Percentiles rank a stretch among this genome's conserved stretches.
These are phyloP conservation scores for Lepiota venenata DNA, from an alignment of 768 basidiomycete species.

Conservation along the genomic window DNA sequence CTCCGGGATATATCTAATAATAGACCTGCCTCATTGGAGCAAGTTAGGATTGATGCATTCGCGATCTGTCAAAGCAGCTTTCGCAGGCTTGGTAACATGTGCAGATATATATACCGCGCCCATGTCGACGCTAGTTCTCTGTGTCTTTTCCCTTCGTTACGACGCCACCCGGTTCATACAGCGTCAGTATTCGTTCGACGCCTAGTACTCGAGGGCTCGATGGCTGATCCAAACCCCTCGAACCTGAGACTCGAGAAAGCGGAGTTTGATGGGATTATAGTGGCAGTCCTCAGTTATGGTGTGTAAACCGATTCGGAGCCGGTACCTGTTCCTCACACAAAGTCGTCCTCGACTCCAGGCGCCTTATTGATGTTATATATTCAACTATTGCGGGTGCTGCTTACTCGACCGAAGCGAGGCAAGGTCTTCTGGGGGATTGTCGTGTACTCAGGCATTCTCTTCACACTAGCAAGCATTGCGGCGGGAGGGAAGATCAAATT, in stretches of 20 bases:
- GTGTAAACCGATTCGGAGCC: conserved; percentile 3
- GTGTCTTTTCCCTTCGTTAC: neutral
- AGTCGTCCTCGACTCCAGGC: conserved; percentile 19
- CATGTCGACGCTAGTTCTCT: neutral
- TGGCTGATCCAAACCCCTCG: neutral
- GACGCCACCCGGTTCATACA: neutral
- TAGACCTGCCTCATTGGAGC: neutral
- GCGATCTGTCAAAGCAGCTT: neutral
- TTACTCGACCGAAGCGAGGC: conserved; percentile 32
- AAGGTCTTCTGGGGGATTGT: conserved; percentile 31
- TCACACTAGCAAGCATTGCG: conserved; percentile 28
- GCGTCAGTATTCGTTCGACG: neutral
- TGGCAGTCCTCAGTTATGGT: conserved; percentile 34
- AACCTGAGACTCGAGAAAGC: conserved; percentile 20
- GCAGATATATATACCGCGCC: neutral
- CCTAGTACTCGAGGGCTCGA: neutral
- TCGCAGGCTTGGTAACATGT: neutral
- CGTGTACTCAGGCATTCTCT: conserved; percentile 27
- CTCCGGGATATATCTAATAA: neutral
- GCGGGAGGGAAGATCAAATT: conserved; percentile 28
- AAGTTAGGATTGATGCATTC: neutral
- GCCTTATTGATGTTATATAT: conserved; percentile 37
- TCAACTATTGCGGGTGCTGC: conserved; percentile 31
- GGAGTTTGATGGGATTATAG: conserved; percentile 30
- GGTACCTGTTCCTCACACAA: neutral